A percentile compares a stretch with the other conserved stretches of the same genome.
These are phyloP conservation scores for Babesia sp. DNA, from an alignment of 169 alveolate genomes.

Conservation along the genomic window DNA sequence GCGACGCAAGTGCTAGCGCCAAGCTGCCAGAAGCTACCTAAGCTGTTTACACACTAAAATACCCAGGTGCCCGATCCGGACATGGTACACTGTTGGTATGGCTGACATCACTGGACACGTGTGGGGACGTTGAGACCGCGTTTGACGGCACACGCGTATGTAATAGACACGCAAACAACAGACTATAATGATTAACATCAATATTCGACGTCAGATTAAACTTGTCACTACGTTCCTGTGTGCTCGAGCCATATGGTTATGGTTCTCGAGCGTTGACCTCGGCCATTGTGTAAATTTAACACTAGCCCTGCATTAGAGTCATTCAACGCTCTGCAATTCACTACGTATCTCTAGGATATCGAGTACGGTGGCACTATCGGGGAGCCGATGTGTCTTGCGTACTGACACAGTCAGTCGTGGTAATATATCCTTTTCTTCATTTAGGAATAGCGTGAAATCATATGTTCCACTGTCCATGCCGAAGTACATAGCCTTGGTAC, in stretches of 20 bases:
- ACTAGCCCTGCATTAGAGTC: too few species aligned
- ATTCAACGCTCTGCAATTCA: too few species aligned
- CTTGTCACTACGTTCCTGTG: too few species aligned
- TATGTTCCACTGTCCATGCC: constrained; percentile 67
- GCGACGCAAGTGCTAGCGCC: background rate
- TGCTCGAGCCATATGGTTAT: too few species aligned
- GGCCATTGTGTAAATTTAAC: too few species aligned
- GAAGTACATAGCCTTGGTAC: constrained; percentile 60
- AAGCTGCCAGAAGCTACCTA: background rate
- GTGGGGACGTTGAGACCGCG: constrained; percentile 7
- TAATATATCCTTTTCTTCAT: background rate
- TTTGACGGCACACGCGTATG: background rate
- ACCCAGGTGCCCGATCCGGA: background rate
- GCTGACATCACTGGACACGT: background rate
- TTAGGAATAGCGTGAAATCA: constrained; percentile 31
- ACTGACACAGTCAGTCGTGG: constrained; percentile 21
- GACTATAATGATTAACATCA: too few species aligned
- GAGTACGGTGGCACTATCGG: constrained; percentile 44
- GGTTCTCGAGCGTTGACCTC: too few species aligned
- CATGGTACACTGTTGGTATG: background rate
- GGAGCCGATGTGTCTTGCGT: constrained; percentile 15
- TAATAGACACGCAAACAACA: too few species aligned
- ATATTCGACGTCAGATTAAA: too few species aligned
- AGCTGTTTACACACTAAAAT: background rate
- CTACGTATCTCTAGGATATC: constrained; percentile 39